Percentiles rank a stretch among this genome's conserved stretches.
phyloP scores from a whole-genome alignment of 192 early-diverging fungal species.

The Backusella tarrabulga region DNA sequence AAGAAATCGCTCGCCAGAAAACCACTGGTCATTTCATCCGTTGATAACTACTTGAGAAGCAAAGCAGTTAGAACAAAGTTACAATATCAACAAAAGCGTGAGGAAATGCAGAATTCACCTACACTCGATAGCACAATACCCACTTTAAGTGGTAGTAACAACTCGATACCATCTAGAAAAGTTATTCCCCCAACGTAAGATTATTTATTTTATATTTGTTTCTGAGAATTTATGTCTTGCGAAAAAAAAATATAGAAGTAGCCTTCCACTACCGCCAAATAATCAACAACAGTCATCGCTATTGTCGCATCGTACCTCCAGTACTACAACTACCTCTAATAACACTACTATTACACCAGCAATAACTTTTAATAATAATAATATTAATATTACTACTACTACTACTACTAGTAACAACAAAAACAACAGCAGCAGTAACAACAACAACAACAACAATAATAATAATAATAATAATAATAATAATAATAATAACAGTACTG shows the following conservation, averaged over 20 bases:
- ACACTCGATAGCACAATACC: neutral
- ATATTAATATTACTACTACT: neutral
- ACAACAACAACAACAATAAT: neutral
- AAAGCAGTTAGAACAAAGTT: conserved; percentile 32
- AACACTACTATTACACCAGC: neutral
- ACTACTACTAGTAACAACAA: neutral
- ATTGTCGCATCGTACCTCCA: neutral
- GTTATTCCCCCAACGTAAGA: neutral
- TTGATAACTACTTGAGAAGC: conserved; percentile 47
- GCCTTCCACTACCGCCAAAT: neutral
- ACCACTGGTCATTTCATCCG: conserved; percentile 41
- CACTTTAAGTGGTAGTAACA: neutral
- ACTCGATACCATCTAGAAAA: neutral
- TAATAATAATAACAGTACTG: neutral
- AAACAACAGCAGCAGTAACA: neutral
- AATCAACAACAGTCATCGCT: neutral
- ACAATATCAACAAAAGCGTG: conserved; percentile 17
- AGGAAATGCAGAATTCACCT: neutral
- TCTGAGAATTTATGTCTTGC: neutral
- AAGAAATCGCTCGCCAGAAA: conserved; percentile 44
- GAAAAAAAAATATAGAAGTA: neutral
- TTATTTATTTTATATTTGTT: neutral
- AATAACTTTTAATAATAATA: neutral
- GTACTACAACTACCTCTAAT: neutral
- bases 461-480: neutral